Evolutionary conservation across 1,284 basidiomycete genomes (phyloP).

Genomic region (Exobasidium rhododendri): DNA sequence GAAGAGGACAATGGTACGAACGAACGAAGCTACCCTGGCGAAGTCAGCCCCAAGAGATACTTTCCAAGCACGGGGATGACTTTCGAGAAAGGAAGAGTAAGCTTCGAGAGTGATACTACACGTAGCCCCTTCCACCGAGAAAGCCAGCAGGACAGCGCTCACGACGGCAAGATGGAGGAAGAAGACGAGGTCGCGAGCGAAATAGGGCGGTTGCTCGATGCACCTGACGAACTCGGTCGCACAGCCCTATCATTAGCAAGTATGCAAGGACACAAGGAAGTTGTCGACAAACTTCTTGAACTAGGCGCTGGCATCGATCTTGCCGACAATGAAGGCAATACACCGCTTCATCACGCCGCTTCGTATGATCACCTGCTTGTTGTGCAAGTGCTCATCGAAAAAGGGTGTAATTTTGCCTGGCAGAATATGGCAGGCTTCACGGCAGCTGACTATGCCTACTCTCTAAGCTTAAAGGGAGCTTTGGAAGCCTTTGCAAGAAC

Average conservation of each 20-base stretch:
- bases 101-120: neutral
- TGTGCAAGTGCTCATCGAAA: constrained; percentile 79
- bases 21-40: neutral
- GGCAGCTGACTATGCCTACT: constrained; percentile 83
- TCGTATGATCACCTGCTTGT: constrained; percentile 61
- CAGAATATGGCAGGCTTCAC: constrained; percentile 88
- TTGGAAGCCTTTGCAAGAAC: constrained; percentile 34
- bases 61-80: neutral
- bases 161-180: neutral
- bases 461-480: constrained; percentile 29
- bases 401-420: constrained; percentile 74
- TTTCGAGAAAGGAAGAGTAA: neutral
- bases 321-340: constrained; percentile 84
- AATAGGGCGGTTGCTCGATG: constrained; percentile 66
- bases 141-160: neutral
- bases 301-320: constrained; percentile 81
- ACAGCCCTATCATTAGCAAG: constrained; percentile 85
- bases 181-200: constrained; percentile 7
- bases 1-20: neutral
- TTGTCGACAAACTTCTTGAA: constrained; percentile 84
- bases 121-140: neutral
- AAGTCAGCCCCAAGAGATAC: neutral
- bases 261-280: constrained; percentile 80
- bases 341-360: constrained; percentile 86
- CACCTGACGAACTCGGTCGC: constrained; percentile 81